Evolutionary conservation across 192 early-diverging fungal species (phyloP).

Genomic region (Coemansia sp.): DNA sequence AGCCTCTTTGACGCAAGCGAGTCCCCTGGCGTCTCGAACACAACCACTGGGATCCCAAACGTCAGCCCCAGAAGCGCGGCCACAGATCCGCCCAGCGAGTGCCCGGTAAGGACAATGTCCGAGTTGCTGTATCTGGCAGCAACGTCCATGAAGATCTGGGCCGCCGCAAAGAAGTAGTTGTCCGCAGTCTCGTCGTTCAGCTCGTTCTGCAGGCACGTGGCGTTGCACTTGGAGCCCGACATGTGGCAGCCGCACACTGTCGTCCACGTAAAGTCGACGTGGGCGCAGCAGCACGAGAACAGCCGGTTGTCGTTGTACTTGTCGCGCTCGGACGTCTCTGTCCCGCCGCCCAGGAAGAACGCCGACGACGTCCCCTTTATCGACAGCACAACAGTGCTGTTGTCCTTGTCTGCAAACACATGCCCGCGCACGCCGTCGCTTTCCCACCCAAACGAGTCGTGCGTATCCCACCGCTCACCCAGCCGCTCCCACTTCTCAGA

Average conservation of each 20-base stretch:
- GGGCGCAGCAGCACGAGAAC: constrained; percentile 96
- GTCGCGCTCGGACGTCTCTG: constrained; percentile 71
- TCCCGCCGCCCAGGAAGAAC: constrained; percentile 67
- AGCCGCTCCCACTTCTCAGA: constrained; percentile 71
- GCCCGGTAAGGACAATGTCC: constrained; percentile 80
- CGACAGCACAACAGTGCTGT: constrained; percentile 75
- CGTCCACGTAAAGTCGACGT: constrained; percentile 77
- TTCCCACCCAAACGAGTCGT: constrained; percentile 74
- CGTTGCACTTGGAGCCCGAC: constrained; percentile 61
- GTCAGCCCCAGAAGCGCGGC: constrained; percentile 78
- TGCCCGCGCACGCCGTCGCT: constrained; percentile 81
- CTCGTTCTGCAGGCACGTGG: constrained; percentile 63
- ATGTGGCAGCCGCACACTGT: constrained; percentile 84
- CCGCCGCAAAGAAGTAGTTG: constrained; percentile 52
- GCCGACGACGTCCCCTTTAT: constrained; percentile 85
- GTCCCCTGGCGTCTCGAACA: constrained; percentile 87
- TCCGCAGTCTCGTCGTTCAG: constrained; percentile 61
- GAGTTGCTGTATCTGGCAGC: constrained; percentile 67
- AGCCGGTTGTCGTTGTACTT: constrained; percentile 90
- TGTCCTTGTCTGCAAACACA: constrained; percentile 72
- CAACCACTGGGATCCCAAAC: constrained; percentile 79
- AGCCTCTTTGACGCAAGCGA: constrained; percentile 72
- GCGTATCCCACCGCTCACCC: constrained; percentile 67
- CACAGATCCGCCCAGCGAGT: constrained; percentile 83
- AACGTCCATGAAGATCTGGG: constrained; percentile 72